Base-by-base conservation (phyloP, 1,284 basidiomycete genomes). In the Cutaneotrichosporon sp. region DNA sequence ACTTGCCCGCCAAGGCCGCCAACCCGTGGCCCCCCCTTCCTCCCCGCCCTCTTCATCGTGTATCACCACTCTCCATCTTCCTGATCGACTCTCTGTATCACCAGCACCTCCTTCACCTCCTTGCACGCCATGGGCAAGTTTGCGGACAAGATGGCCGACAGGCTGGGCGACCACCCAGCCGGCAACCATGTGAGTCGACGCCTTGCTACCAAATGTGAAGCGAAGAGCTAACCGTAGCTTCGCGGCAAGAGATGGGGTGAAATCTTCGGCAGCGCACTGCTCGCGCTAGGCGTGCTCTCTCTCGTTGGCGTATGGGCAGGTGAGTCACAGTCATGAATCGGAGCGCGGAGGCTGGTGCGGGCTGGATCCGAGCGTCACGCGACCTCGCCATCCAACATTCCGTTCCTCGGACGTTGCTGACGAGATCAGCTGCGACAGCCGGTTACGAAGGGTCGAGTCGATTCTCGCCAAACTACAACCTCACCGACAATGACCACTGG, bases 401-500 rank as follows among this genome's bases (percentile, higher is more conserved):
- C 55, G 34, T 21, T 16, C 32, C 14, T 5, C 14, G 32, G 34
- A 14, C 31, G 10, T n/a, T 38, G 56, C 61, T 62, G 38, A 62
- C 61, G 3, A 36, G 22, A 40, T 7, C 53, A 66, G 66, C 66
- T 21, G 66, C 66, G 8, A 68, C 66, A 1, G 66, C 56, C n/a
- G 66, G 66, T 8, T 68, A 68, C 42, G 66, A 68, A 57, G 51
- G 62, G 13, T 46, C 52, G 14, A 59, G 59, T 38, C 21, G 42
- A 32, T 64, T 65, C 60, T 68, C 66, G 26, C 64, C 66, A 21
- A 63, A 68, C 62, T 68, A 57, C 52, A 68, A 68, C 64, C 42
- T 68, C 31, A 68, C 66, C 4, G 66, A 68, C 62, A 65, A 64
- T 42, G 66, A 65, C 57, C 66, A 68, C 62, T 68, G 66, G 66